Base-by-base conservation (phyloP, 192 early-diverging fungal genomes). In the Rhizophagus clarus region DNA sequence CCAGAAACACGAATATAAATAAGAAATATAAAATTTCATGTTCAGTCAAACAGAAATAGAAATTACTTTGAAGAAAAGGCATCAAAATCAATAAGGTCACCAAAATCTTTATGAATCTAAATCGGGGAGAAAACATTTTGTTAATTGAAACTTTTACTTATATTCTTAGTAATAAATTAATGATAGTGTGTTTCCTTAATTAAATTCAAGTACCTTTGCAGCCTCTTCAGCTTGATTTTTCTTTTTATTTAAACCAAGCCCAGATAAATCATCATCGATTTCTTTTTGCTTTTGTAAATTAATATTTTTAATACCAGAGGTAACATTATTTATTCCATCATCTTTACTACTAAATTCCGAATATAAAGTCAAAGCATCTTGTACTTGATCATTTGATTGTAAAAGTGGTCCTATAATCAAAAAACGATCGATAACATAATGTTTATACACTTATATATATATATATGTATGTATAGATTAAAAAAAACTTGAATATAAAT, bases 61-160 rank as follows among this genome's bases (percentile, higher is more conserved):
- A 45, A 45, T 45, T 56, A 56, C 51, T 56, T 56, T 56, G 68
- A 17, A 42, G 32, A 42, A 74, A 74, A 74, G 26, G 74, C 32
- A 75, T 75, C 74, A 40, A 75, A 75, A 75, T 75, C 74, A 40
- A 75, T 75, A 4, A 75, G 56, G 9, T 75, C n/a, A 22, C 20
- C 72, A 61, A 61, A 60, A 32, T 74, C 51, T 56, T 74, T 49
- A 31, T 61, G 71, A 26, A 72, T 72, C 71, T 72, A n/a, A 26
- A 72, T 11, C 7, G 40, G 3, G 22, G 37, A 24, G 40, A 45
- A n/a, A 26, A 49, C 0, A 40, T 7, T 40, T 7, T 40, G 8
- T 40, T 40, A 7, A 40, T 8, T 40, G n/a, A 40, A 40, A 40
- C 37, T 40, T 40, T 8, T 0, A 7, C 8, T 0, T 5, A 40